phyloP scores from a whole-genome alignment of 176 grass and related monocot genomes.

The Paspalum notatum region DNA sequence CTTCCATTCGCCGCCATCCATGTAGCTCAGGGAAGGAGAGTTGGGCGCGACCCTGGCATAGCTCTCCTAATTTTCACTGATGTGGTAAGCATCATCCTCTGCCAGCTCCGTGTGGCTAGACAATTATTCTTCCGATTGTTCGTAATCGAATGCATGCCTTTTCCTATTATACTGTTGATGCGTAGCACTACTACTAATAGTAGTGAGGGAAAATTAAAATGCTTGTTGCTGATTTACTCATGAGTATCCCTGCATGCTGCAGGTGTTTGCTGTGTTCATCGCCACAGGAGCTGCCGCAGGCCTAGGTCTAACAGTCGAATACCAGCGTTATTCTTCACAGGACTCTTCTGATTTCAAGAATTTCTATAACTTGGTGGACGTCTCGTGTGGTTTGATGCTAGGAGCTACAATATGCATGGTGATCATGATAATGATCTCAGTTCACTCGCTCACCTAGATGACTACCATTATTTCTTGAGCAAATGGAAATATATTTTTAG shows the following conservation, averaged over 20 bases:
- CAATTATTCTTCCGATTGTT: no score
- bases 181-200: no score
- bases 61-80: constrained; percentile 11
- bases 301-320: not conserved
- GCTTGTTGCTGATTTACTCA: no score
- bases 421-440: constrained; percentile 20
- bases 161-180: no score
- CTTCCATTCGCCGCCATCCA: not conserved
- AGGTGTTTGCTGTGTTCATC: constrained; percentile 6
- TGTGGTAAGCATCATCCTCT: not conserved
- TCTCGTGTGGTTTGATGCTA: constrained; percentile 17
- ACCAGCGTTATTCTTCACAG: not conserved
- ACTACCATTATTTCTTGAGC: not conserved
- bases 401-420: not conserved
- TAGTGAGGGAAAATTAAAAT: no score
- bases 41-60: not conserved
- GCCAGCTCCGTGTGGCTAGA: not conserved
- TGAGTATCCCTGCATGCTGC: not conserved
- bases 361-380: not conserved
- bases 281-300: constrained; percentile 20
- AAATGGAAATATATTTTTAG: not conserved
- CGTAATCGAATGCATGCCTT: no score
- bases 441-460: constrained; percentile 2
- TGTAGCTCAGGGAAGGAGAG: not conserved
- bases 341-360: not conserved